phyloP scores from a whole-genome alignment of 2,329 filamentous ascomycete species.

The Pestalotiopsis sp. region DNA sequence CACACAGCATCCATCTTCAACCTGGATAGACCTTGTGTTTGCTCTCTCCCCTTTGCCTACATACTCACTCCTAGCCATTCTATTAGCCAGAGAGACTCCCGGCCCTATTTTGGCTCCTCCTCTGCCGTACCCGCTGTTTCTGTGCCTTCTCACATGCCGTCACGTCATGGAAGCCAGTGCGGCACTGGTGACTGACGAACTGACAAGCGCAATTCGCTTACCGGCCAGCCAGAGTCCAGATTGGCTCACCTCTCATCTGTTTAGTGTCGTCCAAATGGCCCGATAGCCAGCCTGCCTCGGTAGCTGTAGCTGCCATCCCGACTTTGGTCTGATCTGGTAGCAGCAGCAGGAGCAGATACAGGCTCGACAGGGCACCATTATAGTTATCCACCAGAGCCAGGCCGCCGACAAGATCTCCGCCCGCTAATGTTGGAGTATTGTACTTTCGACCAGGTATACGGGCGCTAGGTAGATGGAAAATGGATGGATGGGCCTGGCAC shows the following conservation, averaged over 20 bases:
- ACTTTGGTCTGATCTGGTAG: not conserved
- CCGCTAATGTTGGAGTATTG: not conserved
- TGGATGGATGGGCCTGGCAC: not conserved
- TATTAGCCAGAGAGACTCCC: not conserved
- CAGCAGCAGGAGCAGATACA: not conserved
- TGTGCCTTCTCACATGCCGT: conserved; percentile 1
- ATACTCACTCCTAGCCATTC: not conserved
- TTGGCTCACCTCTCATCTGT: not conserved
- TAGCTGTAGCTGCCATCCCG: not conserved
- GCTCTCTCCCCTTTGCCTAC: not conserved
- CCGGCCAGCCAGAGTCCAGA: not conserved
- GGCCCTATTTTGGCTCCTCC: not conserved
- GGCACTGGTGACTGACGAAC: not conserved
- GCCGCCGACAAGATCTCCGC: not conserved
- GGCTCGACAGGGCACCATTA: not conserved
- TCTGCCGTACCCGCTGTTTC: not conserved
- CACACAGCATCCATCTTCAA: not conserved
- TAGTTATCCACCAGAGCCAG: not conserved
- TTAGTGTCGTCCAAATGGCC: not conserved
- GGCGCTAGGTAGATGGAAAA: not conserved
- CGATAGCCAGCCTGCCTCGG: not conserved
- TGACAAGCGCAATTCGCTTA: not conserved
- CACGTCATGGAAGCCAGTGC: not conserved
- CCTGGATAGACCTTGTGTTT: not conserved
- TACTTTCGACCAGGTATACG: not conserved